Conservation (phyloP, 2,329 filamentous ascomycete genomes). For the Penicillium sp. region DNA sequence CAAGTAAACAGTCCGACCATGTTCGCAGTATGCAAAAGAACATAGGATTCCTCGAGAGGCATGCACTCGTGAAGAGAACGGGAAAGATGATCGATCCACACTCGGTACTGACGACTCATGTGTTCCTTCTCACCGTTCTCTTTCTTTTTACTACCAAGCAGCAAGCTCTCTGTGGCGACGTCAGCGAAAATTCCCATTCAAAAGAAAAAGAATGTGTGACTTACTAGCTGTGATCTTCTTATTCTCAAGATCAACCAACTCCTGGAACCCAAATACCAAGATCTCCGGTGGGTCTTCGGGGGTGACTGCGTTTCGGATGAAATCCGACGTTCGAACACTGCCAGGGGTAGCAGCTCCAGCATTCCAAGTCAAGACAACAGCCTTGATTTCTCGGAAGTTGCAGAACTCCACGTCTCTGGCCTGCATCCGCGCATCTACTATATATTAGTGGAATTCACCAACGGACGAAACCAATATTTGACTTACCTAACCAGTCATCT, state of each 20-base stretch:
- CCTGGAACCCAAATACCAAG: constrained; percentile 91
- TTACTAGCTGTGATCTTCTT: constrained; percentile 90
- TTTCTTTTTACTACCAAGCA: constrained; percentile 73
- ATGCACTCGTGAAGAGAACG: constrained; percentile 75
- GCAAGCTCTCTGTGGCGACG: constrained; percentile 57
- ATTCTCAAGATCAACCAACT: constrained; percentile 94
- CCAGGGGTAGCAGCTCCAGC: constrained; percentile 90
- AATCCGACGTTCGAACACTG: constrained; percentile 66
- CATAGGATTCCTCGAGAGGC: constrained; percentile 67
- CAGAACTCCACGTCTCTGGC: constrained; percentile 73
- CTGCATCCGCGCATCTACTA: constrained; percentile 70
- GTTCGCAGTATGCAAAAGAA: constrained; percentile 76
- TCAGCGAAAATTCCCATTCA: constrained; percentile 22
- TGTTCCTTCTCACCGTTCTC: constrained; percentile 67
- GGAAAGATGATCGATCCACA: constrained; percentile 86
- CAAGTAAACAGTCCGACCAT: constrained; percentile 93
- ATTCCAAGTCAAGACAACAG: constrained; percentile 88
- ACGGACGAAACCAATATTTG: not conserved
- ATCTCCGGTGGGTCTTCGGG: constrained; percentile 76
- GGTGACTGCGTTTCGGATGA: constrained; percentile 71
- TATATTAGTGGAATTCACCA: constrained; percentile 12
- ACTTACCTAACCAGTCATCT: constrained; percentile 76
- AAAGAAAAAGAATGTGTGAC: constrained; percentile 22
- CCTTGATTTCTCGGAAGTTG: constrained; percentile 70
- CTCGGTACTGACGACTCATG: constrained; percentile 95